These are phyloP conservation scores for Trichoderma hamatum DNA, from an alignment of 2,329 filamentous ascomycete genomes.

Conservation along the genomic window DNA sequence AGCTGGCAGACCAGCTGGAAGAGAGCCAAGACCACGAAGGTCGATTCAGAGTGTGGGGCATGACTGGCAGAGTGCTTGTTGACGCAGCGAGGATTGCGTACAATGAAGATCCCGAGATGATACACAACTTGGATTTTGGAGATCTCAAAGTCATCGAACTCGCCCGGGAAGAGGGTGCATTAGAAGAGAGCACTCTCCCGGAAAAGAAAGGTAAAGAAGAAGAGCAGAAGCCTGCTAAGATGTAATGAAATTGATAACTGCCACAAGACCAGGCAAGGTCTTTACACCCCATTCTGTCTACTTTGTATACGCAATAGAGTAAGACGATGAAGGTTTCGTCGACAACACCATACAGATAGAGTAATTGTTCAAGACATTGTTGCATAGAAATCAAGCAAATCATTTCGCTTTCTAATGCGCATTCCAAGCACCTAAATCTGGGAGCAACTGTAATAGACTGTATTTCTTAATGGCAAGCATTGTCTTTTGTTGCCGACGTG, in stretches of 20 bases:
- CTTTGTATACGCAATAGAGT: not conserved
- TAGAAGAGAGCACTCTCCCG: constrained; percentile 36
- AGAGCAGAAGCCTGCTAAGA: constrained; percentile 39
- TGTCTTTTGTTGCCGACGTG: constrained; percentile 76
- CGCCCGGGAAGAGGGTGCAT: constrained; percentile 51
- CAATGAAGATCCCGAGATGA: constrained; percentile 79
- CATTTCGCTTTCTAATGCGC: not conserved
- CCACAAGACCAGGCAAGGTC: not conserved
- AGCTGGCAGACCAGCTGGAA: constrained; percentile 49
- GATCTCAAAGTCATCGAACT: constrained; percentile 56
- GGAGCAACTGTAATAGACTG: not conserved
- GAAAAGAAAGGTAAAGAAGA: constrained; percentile 36
- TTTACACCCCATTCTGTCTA: not conserved
- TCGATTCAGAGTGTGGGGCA: constrained; percentile 87
- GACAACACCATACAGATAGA: not conserved
- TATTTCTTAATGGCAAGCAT: constrained; percentile 76
- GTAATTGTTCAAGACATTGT: not conserved
- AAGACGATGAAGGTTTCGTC: constrained; percentile 1
- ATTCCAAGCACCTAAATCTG: not conserved
- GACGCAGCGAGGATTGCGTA: constrained; percentile 87
- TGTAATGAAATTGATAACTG: constrained; percentile 30
- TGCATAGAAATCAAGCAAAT: not conserved
- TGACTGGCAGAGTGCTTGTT: constrained; percentile 89
- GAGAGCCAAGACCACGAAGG: constrained; percentile 48
- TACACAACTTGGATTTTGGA: constrained; percentile 61